phyloP scores from a whole-genome alignment of 2,329 filamentous ascomycete genomes.

The Fusarium sp. region DNA sequence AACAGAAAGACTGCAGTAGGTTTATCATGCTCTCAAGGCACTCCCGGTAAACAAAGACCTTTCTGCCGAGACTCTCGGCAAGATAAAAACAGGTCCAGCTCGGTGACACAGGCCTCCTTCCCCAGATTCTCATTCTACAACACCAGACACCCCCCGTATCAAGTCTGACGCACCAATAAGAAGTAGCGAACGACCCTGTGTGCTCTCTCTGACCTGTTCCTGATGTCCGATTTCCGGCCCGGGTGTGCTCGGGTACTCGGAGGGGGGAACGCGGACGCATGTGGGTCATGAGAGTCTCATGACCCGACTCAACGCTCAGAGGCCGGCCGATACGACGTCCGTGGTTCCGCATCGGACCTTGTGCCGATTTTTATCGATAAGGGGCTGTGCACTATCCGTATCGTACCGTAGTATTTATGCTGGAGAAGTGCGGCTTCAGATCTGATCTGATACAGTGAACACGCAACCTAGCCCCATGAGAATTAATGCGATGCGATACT shows the following conservation, averaged over 20 bases:
- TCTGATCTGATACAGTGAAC: conserved; percentile 28
- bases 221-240: conserved; percentile 38
- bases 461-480: conserved; percentile 18
- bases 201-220: conserved; percentile 12
- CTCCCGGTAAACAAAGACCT: conserved; percentile 5
- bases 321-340: conserved; percentile 35
- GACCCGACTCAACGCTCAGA: conserved; percentile 23
- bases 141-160: background rate
- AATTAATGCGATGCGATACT: background rate
- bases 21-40: conserved; percentile 9
- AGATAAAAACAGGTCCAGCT: conserved; percentile 16
- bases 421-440: conserved; percentile 22
- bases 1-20: background rate
- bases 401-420: background rate
- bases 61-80: conserved; percentile 18
- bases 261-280: conserved; percentile 41
- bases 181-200: background rate
- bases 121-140: conserved; percentile 22
- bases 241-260: conserved; percentile 26
- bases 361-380: conserved; percentile 32
- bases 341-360: conserved; percentile 24
- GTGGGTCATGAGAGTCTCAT: conserved; percentile 33
- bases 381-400: background rate
- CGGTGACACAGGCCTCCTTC: conserved; percentile 27
- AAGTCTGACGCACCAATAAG: conserved; percentile 21